Percentiles rank a stretch among this genome's conserved stretches.
Conservation (phyloP, 2,329 filamentous ascomycete genomes). For the Bipolaris bicolor region DNA sequence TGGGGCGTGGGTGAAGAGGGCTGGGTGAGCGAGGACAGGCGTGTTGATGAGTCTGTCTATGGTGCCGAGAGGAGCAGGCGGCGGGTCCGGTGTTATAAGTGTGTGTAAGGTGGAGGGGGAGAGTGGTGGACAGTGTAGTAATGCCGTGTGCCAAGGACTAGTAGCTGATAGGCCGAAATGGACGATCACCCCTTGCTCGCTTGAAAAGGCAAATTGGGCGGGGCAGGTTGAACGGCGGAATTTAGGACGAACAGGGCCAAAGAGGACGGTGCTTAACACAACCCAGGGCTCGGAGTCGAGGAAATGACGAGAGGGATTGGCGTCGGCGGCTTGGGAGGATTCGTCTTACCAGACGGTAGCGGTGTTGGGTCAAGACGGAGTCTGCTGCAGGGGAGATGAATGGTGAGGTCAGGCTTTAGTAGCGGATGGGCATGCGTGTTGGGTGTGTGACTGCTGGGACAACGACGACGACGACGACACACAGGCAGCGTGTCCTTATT, state of each 20-base stretch:
- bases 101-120: slow-evolving; percentile 24
- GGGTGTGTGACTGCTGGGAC: slow-evolving; percentile 9
- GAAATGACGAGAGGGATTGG: slow-evolving; percentile 24
- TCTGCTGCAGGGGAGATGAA: slow-evolving; percentile 6
- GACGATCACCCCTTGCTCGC: slow-evolving; percentile 26
- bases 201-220: slow-evolving; percentile 15
- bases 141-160: slow-evolving; percentile 35
- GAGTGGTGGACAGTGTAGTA: slow-evolving; percentile 15
- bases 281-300: slow-evolving; percentile 25
- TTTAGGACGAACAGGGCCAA: slow-evolving; percentile 23
- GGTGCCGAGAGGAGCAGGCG: slow-evolving; percentile 16
- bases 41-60: background rate
- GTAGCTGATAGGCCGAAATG: slow-evolving; percentile 34
- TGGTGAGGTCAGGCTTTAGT: slow-evolving; percentile 38
- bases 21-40: background rate
- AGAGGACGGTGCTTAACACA: slow-evolving; percentile 10
- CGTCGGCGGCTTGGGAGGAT: slow-evolving; percentile 26
- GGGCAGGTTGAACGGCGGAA: slow-evolving; percentile 23
- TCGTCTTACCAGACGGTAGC: slow-evolving; percentile 17
- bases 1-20: slow-evolving; percentile 13
- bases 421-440: background rate
- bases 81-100: slow-evolving; percentile 29
- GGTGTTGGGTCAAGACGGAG: slow-evolving; percentile 12
- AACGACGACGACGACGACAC: background rate
- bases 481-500: slow-evolving; percentile 31